phyloP scores from a whole-genome alignment of 2,329 filamentous ascomycete genomes.

The Fusarium sp. region DNA sequence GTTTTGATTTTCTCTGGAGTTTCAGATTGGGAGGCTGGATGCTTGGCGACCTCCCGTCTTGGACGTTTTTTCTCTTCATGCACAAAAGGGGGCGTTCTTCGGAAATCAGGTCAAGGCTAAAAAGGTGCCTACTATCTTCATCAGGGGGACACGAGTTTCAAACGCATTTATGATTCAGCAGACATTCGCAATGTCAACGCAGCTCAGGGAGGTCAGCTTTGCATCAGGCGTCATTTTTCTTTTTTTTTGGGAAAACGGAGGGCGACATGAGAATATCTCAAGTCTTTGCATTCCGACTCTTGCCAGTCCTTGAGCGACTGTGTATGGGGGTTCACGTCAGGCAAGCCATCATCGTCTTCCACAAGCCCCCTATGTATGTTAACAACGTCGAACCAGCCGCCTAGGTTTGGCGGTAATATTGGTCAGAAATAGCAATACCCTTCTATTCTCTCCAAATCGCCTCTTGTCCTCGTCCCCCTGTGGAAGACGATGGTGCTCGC shows the following conservation, averaged over 20 bases:
- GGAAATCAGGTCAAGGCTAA: conserved; percentile 43
- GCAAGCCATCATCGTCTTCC: conserved; percentile 79
- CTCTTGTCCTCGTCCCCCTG: conserved; percentile 51
- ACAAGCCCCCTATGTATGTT: conserved; percentile 73
- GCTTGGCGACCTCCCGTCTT: conserved; percentile 41
- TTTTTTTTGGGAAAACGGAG: conserved; percentile 45
- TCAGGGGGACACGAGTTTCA: conserved; percentile 47
- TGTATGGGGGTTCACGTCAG: conserved; percentile 56
- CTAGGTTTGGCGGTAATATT: conserved; percentile 50
- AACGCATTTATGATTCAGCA: conserved; percentile 50
- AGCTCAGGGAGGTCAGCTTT: conserved; percentile 47
- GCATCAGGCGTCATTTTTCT: conserved; percentile 49
- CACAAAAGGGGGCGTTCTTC: conserved; percentile 47
- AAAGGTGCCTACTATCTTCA: conserved; percentile 42
- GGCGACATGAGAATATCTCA: conserved; percentile 35
- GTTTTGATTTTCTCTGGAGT: conserved; percentile 40
- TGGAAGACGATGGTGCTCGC: conserved; percentile 73
- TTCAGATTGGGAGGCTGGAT: conserved; percentile 34
- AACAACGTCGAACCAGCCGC: conserved; percentile 58
- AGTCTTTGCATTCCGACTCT: conserved; percentile 36
- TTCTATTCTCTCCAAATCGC: conserved; percentile 53
- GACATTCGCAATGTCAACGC: conserved; percentile 47
- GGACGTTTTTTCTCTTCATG: conserved; percentile 32
- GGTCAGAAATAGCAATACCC: conserved; percentile 58
- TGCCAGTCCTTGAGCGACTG: conserved; percentile 39